A percentile compares a stretch with the other conserved stretches of the same genome.
Conservation (phyloP, 2,329 filamentous ascomycete species). For the Aureobasidium uvarum region DNA sequence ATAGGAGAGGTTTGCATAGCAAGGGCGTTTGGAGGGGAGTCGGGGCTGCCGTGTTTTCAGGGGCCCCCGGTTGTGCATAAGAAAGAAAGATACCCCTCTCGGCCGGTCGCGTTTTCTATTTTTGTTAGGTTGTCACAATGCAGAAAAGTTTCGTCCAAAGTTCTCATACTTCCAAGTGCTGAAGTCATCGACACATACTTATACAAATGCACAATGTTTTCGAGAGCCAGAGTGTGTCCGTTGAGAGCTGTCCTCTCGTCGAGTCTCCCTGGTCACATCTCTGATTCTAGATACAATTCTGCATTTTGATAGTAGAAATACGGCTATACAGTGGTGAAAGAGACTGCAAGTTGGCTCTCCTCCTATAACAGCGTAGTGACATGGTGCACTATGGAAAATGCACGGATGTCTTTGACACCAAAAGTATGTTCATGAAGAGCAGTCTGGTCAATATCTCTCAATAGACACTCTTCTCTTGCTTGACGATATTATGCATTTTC, state of each 20-base stretch:
- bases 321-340: neutral
- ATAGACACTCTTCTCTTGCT: neutral
- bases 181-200: too few species aligned
- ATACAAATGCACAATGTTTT: neutral
- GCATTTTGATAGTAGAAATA: neutral
- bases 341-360: neutral
- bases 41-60: neutral
- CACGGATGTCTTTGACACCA: neutral
- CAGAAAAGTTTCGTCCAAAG: neutral
- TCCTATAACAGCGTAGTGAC: neutral
- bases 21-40: neutral
- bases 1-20: slow-evolving; percentile 1
- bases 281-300: neutral
- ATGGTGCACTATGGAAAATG: neutral
- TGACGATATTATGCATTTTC: neutral
- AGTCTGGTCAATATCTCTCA: neutral
- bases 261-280: neutral
- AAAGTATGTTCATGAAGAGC: neutral
- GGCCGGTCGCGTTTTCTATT: neutral
- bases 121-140: neutral
- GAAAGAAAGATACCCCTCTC: slow-evolving; percentile 19
- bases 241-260: neutral
- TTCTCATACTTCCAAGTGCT: too few species aligned
- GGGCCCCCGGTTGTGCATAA: neutral
- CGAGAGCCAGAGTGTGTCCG: neutral